phyloP scores from a whole-genome alignment of 192 early-diverging fungal species.

The Cetraspora pellucida region DNA sequence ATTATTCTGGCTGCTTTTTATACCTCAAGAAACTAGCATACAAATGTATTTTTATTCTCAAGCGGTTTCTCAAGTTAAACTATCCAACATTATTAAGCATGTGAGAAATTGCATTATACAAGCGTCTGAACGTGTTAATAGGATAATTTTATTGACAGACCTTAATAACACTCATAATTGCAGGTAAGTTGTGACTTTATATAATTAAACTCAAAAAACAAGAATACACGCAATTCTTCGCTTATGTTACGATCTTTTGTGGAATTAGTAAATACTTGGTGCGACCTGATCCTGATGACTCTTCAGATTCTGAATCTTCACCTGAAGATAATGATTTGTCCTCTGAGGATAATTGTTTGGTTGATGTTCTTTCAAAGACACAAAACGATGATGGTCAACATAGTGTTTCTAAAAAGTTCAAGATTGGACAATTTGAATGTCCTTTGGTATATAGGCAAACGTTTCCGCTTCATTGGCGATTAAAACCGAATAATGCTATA shows the following conservation, averaged over 20 bases:
- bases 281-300: constrained; percentile 48
- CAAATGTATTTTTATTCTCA: constrained; percentile 76
- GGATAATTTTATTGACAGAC: constrained; percentile 60
- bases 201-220: neutral
- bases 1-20: constrained; percentile 68
- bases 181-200: constrained; percentile 47
- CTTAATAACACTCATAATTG: constrained; percentile 64
- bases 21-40: constrained; percentile 52
- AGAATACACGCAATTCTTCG: neutral
- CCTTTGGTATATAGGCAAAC: constrained; percentile 60
- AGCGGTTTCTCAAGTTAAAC: constrained; percentile 50
- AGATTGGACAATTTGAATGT: constrained; percentile 72
- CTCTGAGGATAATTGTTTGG: neutral
- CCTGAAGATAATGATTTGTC: constrained; percentile 60
- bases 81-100: constrained; percentile 55
- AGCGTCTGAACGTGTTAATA: constrained; percentile 68
- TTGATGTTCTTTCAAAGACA: constrained; percentile 33
- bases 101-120: constrained; percentile 58
- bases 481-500: constrained; percentile 66
- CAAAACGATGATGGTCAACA: constrained; percentile 22
- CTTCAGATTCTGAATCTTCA: constrained; percentile 49
- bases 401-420: constrained; percentile 41
- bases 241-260: neutral
- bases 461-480: constrained; percentile 77
- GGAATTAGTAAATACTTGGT: constrained; percentile 57